Percentiles rank a stretch among this genome's conserved stretches.
Conservation (phyloP, 257 asterid species). For the Capsicum baccatum region DNA sequence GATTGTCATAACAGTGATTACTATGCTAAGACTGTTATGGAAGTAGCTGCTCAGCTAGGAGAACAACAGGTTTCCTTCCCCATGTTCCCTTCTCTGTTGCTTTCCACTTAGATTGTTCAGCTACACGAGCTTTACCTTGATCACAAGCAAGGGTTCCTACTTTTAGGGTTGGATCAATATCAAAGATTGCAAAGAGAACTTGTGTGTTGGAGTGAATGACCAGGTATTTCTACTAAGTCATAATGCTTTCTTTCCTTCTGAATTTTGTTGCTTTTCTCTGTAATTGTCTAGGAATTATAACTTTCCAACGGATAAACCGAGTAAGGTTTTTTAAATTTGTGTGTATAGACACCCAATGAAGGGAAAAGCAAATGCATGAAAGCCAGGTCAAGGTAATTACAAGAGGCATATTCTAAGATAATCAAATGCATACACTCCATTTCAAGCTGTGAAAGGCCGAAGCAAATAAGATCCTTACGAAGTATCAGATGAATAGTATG, state of each 20-base stretch:
- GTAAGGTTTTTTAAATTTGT: background rate
- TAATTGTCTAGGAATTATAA: constrained; percentile 16
- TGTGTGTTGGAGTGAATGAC: constrained; percentile 41
- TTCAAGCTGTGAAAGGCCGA: background rate
- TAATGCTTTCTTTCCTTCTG: background rate
- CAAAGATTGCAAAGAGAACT: constrained; percentile 44
- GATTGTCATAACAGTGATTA: constrained; percentile 51
- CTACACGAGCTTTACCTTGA: background rate
- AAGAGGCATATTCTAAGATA: background rate
- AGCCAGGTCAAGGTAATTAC: constrained; percentile 13
- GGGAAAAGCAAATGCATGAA: background rate
- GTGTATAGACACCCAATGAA: background rate
- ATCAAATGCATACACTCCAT: background rate
- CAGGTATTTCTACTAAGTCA: constrained; percentile 45
- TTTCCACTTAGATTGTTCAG: background rate
- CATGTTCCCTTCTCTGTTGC: constrained; percentile 31
- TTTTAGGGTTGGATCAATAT: constrained; percentile 64
- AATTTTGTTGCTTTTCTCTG: background rate
- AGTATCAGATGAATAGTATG: constrained; percentile 6
- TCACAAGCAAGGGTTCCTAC: constrained; percentile 7
- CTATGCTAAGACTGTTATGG: constrained; percentile 53
- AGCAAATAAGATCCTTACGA: background rate
- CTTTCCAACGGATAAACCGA: background rate
- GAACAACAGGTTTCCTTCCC: constrained; percentile 66
- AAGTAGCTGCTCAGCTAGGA: constrained; percentile 48